Evolutionary conservation across 768 basidiomycete species (phyloP), one percentile per base, ranked within the genome.

Genomic region (Jaapia argillacea): DNA sequence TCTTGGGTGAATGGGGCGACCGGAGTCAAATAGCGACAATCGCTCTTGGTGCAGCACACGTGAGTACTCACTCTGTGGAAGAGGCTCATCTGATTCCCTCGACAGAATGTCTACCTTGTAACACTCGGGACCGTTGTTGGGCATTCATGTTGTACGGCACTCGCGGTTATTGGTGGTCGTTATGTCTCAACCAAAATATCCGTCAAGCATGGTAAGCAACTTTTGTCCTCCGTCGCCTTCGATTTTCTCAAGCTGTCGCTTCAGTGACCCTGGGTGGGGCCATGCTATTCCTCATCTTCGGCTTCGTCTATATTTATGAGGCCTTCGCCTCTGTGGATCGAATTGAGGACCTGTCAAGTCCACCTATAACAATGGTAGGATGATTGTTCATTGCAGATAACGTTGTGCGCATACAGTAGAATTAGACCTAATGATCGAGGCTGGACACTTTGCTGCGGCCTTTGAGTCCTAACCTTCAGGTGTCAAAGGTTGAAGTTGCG

Each of bases 1-100:
- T 97, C 64, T 70, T 99, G n/a, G 96, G 93, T 6, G 96, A 99
- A 64, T 98, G 96, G 96, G 94, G 96, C 1, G 96, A 98, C 64
- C 67, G 94, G 42, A 94, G 90, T 56, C 94, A 99, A 66, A 90
- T 98, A 53, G 85, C 96, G 2, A 98, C 96, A 2, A 94, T 98
- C 49, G 93, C 90, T 4, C 69, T 98, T 42, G 94, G 87, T 2
- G 93, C 93, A 20, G 88, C 93, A 18, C 91, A 99, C 66, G 94
- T 97, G 57, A 41, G 77, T 70, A 24, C 28, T 24, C 18, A n/a
- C n/a, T n/a, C n/a, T n/a, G n/a, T n/a, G n/a, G n/a, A n/a, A n/a
- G n/a, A n/a, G n/a, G n/a, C n/a, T n/a, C 13, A 4, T 24, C n/a
- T n/a, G n/a, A n/a, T n/a, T n/a, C n/a, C n/a, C n/a, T n/a, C 21